Conservation (phyloP, 345 rosid genomes). For the Lepidium sativum region DNA sequence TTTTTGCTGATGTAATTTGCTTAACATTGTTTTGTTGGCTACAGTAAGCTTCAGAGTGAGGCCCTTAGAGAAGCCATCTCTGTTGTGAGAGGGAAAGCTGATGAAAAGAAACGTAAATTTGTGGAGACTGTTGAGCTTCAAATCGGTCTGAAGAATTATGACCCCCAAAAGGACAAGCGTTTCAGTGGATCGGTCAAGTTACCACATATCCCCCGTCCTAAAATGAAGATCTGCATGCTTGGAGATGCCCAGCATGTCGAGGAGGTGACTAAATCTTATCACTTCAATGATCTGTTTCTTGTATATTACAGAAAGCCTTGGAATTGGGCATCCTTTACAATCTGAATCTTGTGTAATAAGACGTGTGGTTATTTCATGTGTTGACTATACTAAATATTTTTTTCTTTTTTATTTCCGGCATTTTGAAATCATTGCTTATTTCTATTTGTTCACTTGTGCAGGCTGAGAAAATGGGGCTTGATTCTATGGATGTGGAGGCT, state of each 20-base stretch:
- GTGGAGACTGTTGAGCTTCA: slow-evolving; percentile 74
- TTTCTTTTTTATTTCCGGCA: not conserved
- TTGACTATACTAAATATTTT: not conserved
- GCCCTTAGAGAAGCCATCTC: slow-evolving; percentile 57
- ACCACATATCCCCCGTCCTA: slow-evolving; percentile 76
- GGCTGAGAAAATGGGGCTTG: slow-evolving; percentile 55
- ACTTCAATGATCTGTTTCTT: not conserved
- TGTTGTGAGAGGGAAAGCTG: slow-evolving; percentile 27
- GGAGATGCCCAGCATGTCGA: slow-evolving; percentile 88
- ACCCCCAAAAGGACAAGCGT: slow-evolving; percentile 83
- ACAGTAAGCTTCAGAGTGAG: slow-evolving; percentile 70
- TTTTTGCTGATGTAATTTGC: not conserved
- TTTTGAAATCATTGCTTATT: not conserved
- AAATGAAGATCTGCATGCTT: slow-evolving; percentile 80
- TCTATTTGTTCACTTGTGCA: not conserved
- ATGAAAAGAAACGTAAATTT: slow-evolving; percentile 56
- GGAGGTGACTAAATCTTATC: slow-evolving; percentile 37
- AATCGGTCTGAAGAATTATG: slow-evolving; percentile 72
- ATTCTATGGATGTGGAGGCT: slow-evolving; percentile 54
- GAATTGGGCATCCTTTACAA: not conserved
- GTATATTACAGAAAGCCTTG: no score
- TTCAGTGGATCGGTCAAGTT: slow-evolving; percentile 78
- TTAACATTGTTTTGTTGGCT: not conserved
- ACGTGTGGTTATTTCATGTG: not conserved
- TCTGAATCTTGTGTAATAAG: not conserved